phyloP scores from a whole-genome alignment of 2,329 filamentous ascomycete species.

The Colletotrichum ledebouriae region DNA sequence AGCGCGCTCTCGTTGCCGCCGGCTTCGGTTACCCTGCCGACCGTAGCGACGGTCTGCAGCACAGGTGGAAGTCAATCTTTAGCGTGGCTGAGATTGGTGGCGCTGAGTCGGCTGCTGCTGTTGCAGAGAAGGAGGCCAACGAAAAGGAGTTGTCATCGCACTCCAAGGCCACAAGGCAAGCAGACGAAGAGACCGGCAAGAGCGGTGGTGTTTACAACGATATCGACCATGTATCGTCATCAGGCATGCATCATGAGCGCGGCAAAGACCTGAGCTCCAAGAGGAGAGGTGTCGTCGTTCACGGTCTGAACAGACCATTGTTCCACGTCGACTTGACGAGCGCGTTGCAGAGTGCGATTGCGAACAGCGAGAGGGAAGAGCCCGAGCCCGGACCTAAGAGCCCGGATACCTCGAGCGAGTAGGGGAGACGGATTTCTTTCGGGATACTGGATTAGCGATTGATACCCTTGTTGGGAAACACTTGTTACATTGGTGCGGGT shows the following conservation, averaged over 20 bases:
- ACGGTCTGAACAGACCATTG: slow-evolving; percentile 88
- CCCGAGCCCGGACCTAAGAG: slow-evolving; percentile 22
- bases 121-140: slow-evolving; percentile 75
- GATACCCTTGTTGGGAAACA: slow-evolving; percentile 37
- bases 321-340: slow-evolving; percentile 95
- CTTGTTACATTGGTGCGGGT: slow-evolving; percentile 22
- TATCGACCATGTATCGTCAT: slow-evolving; percentile 47
- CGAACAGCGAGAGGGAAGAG: slow-evolving; percentile 74
- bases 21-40: slow-evolving; percentile 86
- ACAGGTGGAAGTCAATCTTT: slow-evolving; percentile 95
- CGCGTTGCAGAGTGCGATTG: slow-evolving; percentile 88
- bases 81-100: slow-evolving; percentile 90
- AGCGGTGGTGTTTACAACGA: slow-evolving; percentile 49
- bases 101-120: slow-evolving; percentile 75
- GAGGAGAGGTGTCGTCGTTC: slow-evolving; percentile 75
- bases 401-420: slow-evolving; percentile 29
- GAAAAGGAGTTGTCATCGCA: slow-evolving; percentile 50
- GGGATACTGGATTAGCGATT: slow-evolving; percentile 36
- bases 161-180: slow-evolving; percentile 24
- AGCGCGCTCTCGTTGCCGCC: slow-evolving; percentile 86
- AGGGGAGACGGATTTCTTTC: slow-evolving; percentile 5
- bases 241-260: slow-evolving; percentile 22
- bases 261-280: slow-evolving; percentile 54
- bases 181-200: slow-evolving; percentile 56
- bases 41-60: slow-evolving; percentile 62